phyloP scores from a whole-genome alignment of 179 eudicot species.

The Beta macrorhiza region DNA sequence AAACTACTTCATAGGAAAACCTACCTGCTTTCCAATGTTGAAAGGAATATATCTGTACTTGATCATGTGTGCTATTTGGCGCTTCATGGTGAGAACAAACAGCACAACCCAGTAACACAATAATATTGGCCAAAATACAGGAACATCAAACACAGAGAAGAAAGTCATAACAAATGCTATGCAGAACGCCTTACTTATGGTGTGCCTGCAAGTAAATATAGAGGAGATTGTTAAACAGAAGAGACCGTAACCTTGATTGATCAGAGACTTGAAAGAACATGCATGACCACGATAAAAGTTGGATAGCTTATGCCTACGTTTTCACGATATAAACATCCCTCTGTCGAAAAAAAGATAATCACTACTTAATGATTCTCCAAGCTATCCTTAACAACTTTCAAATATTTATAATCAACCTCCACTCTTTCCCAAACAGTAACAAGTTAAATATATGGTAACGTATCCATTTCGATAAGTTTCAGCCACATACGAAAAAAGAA shows the following conservation, averaged over 20 bases:
- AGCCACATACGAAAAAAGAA: background rate
- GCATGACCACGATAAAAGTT: background rate
- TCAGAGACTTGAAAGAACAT: background rate
- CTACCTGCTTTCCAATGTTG: constrained; percentile 70
- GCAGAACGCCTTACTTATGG: constrained; percentile 58
- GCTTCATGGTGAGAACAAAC: constrained; percentile 70
- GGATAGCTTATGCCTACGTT: background rate
- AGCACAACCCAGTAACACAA: constrained; percentile 70
- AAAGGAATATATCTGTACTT: constrained; percentile 70
- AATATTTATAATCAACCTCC: no score
- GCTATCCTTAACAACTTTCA: background rate
- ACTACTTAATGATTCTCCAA: background rate
- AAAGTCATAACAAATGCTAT: constrained; percentile 62
- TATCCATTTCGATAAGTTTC: background rate
- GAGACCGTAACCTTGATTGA: background rate
- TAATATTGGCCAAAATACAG: constrained; percentile 78
- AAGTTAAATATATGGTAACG: background rate
- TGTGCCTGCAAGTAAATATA: constrained; percentile 47
- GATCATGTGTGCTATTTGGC: constrained; percentile 74
- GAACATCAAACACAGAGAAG: constrained; percentile 67
- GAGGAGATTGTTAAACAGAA: background rate
- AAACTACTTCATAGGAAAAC: background rate
- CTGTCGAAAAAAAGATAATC: background rate
- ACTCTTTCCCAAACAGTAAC: no score
- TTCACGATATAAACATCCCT: background rate